Conservation (phyloP, 1,139 yeast genomes). For the Protomyces arabidopsidicola region DNA sequence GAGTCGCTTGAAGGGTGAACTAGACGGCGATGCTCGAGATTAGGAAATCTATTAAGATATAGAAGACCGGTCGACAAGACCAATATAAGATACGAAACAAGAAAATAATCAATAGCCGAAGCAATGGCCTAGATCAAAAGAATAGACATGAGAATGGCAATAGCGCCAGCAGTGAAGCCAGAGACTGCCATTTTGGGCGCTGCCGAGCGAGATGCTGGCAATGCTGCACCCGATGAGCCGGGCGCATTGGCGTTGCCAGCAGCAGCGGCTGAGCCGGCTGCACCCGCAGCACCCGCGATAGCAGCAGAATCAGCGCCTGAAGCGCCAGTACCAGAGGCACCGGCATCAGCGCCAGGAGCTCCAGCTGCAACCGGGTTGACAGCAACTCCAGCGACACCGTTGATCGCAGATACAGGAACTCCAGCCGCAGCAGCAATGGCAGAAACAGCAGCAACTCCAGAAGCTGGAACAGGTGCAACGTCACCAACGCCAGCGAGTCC, state of each 20-base stretch:
- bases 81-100: not conserved
- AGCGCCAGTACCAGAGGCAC: not conserved
- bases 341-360: not conserved
- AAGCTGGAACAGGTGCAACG: not conserved
- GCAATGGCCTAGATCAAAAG: not conserved
- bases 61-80: no score
- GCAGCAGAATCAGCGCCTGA: not conserved
- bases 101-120: not conserved
- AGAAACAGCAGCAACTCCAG: not conserved
- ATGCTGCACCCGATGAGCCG: not conserved
- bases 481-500: not conserved
- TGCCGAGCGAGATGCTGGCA: not conserved
- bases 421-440: not conserved
- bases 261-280: not conserved
- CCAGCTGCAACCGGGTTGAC: not conserved
- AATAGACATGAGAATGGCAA: not conserved
- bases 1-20: no score
- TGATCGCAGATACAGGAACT: not conserved
- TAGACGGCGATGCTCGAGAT: no score
- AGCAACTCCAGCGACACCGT: not conserved
- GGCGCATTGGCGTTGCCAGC: not conserved
- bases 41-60: no score
- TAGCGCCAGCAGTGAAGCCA: not conserved
- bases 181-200: not conserved
- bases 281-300: not conserved